A percentile compares a stretch with the other conserved stretches of the same genome.
phyloP scores from a whole-genome alignment of 208 protist genomes.

The Leishmania amazonensis region DNA sequence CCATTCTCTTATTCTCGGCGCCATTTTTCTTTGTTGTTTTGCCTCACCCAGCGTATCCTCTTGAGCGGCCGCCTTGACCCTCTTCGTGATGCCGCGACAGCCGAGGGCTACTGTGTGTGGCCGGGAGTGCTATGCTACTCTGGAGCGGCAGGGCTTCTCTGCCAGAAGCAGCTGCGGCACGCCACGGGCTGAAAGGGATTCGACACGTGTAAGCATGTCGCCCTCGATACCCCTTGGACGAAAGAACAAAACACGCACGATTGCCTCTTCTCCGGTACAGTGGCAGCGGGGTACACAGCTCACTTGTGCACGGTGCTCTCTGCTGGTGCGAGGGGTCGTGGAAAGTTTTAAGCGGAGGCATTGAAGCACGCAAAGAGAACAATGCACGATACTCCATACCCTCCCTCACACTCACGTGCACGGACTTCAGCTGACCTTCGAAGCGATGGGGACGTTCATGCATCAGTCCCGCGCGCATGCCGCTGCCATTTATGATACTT shows the following conservation, averaged over 20 bases:
- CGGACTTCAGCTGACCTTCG: not conserved
- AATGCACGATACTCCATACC: not conserved
- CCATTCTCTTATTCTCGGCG: not conserved
- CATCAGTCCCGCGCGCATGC: not conserved
- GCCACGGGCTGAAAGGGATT: not conserved
- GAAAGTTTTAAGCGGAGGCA: not conserved
- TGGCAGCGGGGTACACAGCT: not conserved
- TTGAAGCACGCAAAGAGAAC: not conserved
- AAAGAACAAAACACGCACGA: not conserved
- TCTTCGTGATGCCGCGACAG: not conserved
- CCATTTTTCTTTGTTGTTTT: slow-evolving; percentile 5
- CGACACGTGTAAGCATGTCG: not conserved
- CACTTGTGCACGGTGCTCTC: not conserved
- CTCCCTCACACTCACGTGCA: not conserved
- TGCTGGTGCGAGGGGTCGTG: not conserved
- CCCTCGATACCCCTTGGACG: not conserved
- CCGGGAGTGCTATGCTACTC: not conserved
- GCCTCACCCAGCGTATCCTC: not conserved
- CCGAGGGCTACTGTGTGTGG: not conserved
- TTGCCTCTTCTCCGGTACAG: not conserved
- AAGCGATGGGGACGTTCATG: not conserved
- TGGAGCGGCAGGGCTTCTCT: not conserved
- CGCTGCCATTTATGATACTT: not conserved
- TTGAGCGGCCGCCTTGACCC: not conserved
- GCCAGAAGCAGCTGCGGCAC: not conserved